These are phyloP conservation scores for Wickerhamiella kazuoi DNA, from an alignment of 805 yeast genomes.

Conservation along the genomic window DNA sequence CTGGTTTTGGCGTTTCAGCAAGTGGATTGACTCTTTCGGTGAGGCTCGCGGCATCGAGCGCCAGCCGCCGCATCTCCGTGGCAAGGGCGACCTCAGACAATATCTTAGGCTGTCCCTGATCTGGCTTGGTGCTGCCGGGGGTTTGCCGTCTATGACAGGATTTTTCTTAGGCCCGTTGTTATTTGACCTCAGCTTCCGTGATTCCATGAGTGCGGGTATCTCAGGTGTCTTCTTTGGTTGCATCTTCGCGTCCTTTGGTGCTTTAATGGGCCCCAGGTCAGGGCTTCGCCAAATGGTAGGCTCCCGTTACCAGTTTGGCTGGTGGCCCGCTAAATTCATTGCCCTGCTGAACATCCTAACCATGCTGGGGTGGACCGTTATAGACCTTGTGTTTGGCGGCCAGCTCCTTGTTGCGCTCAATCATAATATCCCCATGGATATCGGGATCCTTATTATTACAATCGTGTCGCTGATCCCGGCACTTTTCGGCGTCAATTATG, in stretches of 20 bases:
- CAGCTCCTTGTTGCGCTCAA: conserved; percentile 66
- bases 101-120: conserved; percentile 53
- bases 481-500: conserved; percentile 54
- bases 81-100: conserved; percentile 43
- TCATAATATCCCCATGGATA: conserved; percentile 68
- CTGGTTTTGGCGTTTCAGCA: conserved; percentile 8
- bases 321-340: conserved; percentile 55
- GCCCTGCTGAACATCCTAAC: conserved; percentile 64
- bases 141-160: conserved; percentile 18
- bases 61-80: conserved; percentile 62
- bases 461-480: conserved; percentile 50
- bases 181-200: conserved; percentile 58
- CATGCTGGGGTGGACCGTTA: conserved; percentile 92
- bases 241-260: conserved; percentile 63
- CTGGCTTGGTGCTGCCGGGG: conserved; percentile 81
- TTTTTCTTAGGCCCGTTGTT: conserved; percentile 31
- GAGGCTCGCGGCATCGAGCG: conserved; percentile 68
- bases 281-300: conserved; percentile 82
- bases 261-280: conserved; percentile 64
- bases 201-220: conserved; percentile 44
- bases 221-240: conserved; percentile 62
- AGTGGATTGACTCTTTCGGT: conserved; percentile 12
- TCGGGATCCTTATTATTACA: conserved; percentile 63
- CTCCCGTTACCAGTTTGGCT: conserved; percentile 64
- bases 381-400: conserved; percentile 78